Percentiles rank a stretch among this genome's conserved stretches.
These are phyloP conservation scores for Nymphaea colorata DNA, from an alignment of 164 flowering plant species.

Conservation along the genomic window DNA sequence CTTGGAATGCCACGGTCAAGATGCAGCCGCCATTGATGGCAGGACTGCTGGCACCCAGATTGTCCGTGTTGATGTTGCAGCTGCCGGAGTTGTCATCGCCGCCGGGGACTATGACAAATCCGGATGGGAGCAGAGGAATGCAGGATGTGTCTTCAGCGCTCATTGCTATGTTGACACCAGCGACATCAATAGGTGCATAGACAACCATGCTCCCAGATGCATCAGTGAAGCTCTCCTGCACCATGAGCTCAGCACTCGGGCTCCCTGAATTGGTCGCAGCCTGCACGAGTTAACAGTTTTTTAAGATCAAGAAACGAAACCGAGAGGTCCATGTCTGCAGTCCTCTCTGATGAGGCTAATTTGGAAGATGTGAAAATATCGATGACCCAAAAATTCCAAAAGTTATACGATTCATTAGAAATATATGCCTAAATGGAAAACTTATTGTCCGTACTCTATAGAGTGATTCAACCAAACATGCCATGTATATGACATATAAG, in stretches of 20 bases:
- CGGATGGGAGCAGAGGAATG: conserved; percentile 78
- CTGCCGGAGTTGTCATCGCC: conserved; percentile 2
- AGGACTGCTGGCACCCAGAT: neutral
- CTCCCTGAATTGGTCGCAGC: neutral
- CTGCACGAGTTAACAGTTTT: neutral
- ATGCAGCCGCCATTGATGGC: conserved; percentile 37
- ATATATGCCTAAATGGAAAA: no score
- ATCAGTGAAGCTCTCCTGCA: conserved; percentile 94
- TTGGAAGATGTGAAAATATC: no score
- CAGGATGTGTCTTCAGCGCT: conserved; percentile 79
- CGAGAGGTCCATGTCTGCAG: no score
- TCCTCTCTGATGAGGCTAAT: no score
- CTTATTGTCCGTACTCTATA: no score
- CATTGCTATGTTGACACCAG: conserved; percentile 69
- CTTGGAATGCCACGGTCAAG: conserved; percentile 77
- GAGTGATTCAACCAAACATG: no score
- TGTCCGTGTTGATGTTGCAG: neutral
- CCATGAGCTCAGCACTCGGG: conserved; percentile 63
- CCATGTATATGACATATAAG: no score
- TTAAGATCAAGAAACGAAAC: no score
- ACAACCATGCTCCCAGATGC: conserved; percentile 68
- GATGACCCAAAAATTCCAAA: no score
- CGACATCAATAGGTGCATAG: conserved; percentile 66
- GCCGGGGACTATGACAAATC: conserved; percentile 49
- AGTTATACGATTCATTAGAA: no score